Base-by-base conservation (phyloP, 768 basidiomycete genomes). In the Calocybe gangraenosa region DNA sequence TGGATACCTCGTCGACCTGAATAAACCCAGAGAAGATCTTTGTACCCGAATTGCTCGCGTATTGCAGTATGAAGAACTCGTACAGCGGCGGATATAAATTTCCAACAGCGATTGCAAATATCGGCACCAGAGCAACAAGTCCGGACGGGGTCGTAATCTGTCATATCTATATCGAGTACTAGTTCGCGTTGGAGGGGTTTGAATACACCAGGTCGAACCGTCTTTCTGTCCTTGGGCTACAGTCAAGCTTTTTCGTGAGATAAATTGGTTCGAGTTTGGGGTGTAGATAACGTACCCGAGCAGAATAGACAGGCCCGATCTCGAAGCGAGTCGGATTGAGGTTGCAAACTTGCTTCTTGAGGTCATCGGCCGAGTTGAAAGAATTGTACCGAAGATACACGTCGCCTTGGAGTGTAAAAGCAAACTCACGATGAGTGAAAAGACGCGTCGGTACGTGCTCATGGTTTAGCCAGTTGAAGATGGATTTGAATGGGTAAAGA, bases 121-220 rank as follows among this genome's bases (percentile, higher is more conserved):
- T 78, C 83, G 36, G 92, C 90, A 38, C 80, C 88, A 10, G 84
- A 82, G 68, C 96, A 98, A 65, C 96, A 99, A 0, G 93, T 97
- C 38, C 96, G 84, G 57, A 98, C 79, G 36, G 83, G 73, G 62
- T 99, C 95, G 67, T 98, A 99, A 67, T 99, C 96, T 13, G 96
- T 95, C 96, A 99, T 97, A 66, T 99, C 96, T 61, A 99, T 97
- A 80, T 99, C 96, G 62, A 99, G 96, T 0, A 98, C 95, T 34
- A 99, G 84, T 62, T 98, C 96, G 47, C 96, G 85, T 51, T 81
- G 78, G 25, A 79, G 62, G 0, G 96, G 92, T 35, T 75, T 71
- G 53, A 97, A 83, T n/a, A 83, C 69, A 9, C 81, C 80, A 8
- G 69, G 56, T 5, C 72, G 67, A 13, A 91, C 72, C 0, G 88